A percentile compares a stretch with the other conserved stretches of the same genome.
These are phyloP conservation scores for Backusella sp. DNA, from an alignment of 192 early-diverging fungal genomes.

Conservation along the genomic window DNA sequence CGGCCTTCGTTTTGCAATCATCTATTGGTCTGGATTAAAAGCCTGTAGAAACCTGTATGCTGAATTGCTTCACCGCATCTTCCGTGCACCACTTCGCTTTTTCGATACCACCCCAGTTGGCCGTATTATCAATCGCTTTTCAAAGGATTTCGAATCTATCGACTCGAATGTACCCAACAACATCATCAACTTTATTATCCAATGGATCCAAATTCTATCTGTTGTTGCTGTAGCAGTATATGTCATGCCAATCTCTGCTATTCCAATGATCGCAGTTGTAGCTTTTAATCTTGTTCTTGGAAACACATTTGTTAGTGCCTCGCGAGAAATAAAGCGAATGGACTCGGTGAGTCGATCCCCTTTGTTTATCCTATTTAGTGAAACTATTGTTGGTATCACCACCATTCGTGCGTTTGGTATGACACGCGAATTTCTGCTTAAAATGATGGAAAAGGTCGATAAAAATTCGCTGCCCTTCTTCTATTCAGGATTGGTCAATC, in stretches of 20 bases:
- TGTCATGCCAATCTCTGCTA: conserved; percentile 64
- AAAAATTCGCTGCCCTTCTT: conserved; percentile 77
- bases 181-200: conserved; percentile 44
- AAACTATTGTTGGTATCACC: conserved; percentile 65
- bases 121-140: conserved; percentile 87
- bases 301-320: conserved; percentile 55
- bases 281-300: conserved; percentile 50
- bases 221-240: conserved; percentile 55
- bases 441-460: conserved; percentile 38
- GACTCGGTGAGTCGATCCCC: conserved; percentile 75
- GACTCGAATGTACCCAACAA: conserved; percentile 57
- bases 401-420: conserved; percentile 87
- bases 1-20: conserved; percentile 26
- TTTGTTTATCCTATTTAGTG: conserved; percentile 76
- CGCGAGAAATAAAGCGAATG: conserved; percentile 83
- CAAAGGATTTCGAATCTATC: conserved; percentile 80
- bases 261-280: conserved; percentile 36
- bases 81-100: conserved; percentile 76
- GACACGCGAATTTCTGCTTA: conserved; percentile 59
- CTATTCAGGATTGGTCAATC: conserved; percentile 74
- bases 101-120: conserved; percentile 87
- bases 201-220: conserved; percentile 47
- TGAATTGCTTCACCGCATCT: conserved; percentile 51
- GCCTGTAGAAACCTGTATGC: conserved; percentile 57
- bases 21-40: conserved; percentile 43